These are phyloP conservation scores for Lodderomyces orthopsilosis DNA, from an alignment of 1,139 yeast genomes.

Conservation along the genomic window DNA sequence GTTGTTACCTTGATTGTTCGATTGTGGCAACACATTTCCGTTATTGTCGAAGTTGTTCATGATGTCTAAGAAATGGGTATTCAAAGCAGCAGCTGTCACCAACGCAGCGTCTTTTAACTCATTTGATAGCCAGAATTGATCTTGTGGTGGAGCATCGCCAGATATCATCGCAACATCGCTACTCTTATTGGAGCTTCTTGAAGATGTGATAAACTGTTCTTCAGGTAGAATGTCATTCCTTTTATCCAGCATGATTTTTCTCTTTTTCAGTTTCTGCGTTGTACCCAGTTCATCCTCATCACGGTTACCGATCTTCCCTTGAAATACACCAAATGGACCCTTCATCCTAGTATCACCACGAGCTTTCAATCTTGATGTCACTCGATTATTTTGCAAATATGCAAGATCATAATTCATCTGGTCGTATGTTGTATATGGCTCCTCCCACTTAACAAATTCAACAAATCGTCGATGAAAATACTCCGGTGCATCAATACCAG, in stretches of 20 bases:
- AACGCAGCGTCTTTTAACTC: conserved; percentile 71
- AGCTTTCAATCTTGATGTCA: conserved; percentile 28
- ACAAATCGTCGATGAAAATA: conserved; percentile 68
- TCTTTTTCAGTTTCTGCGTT: conserved; percentile 6
- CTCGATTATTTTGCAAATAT: conserved; percentile 53
- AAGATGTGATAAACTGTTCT: not conserved
- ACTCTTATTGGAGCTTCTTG: not conserved
- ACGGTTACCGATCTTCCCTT: conserved; percentile 7
- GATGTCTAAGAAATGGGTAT: conserved; percentile 55
- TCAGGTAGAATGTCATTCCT: not conserved
- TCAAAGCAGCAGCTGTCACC: conserved; percentile 69
- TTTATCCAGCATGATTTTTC: conserved; percentile 1
- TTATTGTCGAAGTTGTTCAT: conserved; percentile 26
- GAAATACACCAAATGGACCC: conserved; percentile 86
- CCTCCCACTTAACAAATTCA: conserved; percentile 70
- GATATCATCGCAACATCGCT: conserved; percentile 5
- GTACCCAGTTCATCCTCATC: not conserved
- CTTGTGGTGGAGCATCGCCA: conserved; percentile 22
- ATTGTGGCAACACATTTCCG: conserved; percentile 1
- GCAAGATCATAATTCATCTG: conserved; percentile 78
- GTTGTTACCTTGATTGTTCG: not conserved
- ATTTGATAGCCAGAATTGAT: conserved; percentile 61
- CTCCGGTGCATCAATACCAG: conserved; percentile 25
- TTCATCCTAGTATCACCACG: conserved; percentile 53
- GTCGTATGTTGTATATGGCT: conserved; percentile 66